These are phyloP conservation scores for Cystoderma amianthinum DNA, from an alignment of 768 basidiomycete species.

Conservation along the genomic window DNA sequence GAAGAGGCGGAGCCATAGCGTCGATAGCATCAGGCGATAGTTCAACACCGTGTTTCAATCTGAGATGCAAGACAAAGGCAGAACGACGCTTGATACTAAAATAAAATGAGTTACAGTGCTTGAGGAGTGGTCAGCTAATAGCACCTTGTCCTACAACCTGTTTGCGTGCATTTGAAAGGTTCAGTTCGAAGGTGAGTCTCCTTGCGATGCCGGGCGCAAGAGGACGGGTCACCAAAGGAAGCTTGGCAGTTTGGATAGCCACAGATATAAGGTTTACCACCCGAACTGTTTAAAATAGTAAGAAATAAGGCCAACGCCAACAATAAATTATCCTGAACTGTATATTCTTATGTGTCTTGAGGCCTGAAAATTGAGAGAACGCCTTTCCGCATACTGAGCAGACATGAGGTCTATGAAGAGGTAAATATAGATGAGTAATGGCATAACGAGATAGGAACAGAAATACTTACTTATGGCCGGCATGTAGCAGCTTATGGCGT, in stretches of 20 bases:
- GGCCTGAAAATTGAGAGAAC: slow-evolving; percentile 53
- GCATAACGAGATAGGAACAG: neutral
- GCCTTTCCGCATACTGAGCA: slow-evolving; percentile 46
- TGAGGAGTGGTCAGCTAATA: slow-evolving; percentile 3
- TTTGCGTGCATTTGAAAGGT: slow-evolving; percentile 36
- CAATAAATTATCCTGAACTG: slow-evolving; percentile 41
- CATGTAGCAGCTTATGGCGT: slow-evolving; percentile 48
- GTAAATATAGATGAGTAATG: neutral
- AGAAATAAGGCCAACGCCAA: slow-evolving; percentile 2
- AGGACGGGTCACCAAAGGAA: slow-evolving; percentile 65
- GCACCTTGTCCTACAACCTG: slow-evolving; percentile 43
- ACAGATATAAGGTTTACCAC: slow-evolving; percentile 46
- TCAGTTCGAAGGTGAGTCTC: slow-evolving; percentile 44
- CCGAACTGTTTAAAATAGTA: slow-evolving; percentile 28
- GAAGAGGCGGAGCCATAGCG: slow-evolving; percentile 18
- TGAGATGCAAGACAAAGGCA: slow-evolving; percentile 48
- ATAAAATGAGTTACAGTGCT: slow-evolving; percentile 2
- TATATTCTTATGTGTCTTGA: slow-evolving; percentile 57
- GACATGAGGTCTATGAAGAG: slow-evolving; percentile 33
- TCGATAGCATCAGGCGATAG: slow-evolving; percentile 22
- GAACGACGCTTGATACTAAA: slow-evolving; percentile 60
- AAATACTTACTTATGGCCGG: slow-evolving; percentile 39
- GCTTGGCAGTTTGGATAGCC: slow-evolving; percentile 35
- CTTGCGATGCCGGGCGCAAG: slow-evolving; percentile 55
- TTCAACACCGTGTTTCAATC: slow-evolving; percentile 38